Base-by-base conservation (phyloP, 306 rosid genomes). In the Cucumis melo region DNA sequence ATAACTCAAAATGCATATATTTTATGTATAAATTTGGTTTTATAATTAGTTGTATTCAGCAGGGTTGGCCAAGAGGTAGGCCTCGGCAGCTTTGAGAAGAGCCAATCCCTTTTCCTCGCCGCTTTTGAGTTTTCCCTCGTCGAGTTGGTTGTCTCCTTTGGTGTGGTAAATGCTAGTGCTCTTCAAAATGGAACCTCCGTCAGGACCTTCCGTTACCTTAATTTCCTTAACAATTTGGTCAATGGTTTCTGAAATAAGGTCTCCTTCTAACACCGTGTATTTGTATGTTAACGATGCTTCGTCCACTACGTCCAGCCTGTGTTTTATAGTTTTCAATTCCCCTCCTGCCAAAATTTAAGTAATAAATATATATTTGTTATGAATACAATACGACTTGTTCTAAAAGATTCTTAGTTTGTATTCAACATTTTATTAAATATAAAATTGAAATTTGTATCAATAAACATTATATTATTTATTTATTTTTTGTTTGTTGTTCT, bases 61-160 rank as follows among this genome's bases (percentile, higher is more conserved):
- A 2, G 88, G 84, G 80, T 88, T 78, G 11, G 77, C 86, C 62
- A 66, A 24, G 77, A 88, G 78, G 78, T 81, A 86, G 42, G 3
- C 23, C 81, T 86, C 91, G 48, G 86, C 6, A 36, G 89, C 86
- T 84, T 87, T 88, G 78, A 84, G 72, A 73, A 86, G 79, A 0
- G 65, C 80, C 3, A 27, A 4, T 11, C 78, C 80, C 79, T 80
- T 86, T 36, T 90, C 86, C 44, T 86, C 85, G n/a, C 83, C 84
- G 0, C 21, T 76, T 76, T 83, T 87, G 42, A 86, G 58, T 0
- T 64, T 74, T 29, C 79, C 88, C 56, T 88, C 81, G 0, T 73
- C 29, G 21, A 85, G 56, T 57, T 65, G 70, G 34, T 51, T 60
- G 27, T 78, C 83, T 0, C 84, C 89, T 42, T 74, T 82, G 24